Base-by-base conservation (phyloP, 2,329 filamentous ascomycete species). In the Phialophora expanda region DNA sequence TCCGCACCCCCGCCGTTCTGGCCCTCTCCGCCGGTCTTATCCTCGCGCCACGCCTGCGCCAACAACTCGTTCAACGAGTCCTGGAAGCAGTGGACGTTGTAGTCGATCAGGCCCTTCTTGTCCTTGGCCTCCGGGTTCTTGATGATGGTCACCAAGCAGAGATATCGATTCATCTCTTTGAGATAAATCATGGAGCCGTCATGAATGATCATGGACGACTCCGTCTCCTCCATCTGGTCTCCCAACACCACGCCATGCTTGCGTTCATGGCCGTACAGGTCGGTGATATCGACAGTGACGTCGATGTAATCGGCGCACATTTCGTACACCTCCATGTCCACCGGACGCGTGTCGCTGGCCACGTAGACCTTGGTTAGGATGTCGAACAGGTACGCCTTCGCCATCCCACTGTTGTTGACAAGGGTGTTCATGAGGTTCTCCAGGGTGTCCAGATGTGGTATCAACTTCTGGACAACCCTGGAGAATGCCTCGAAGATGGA, bases 261-360 rank as follows among this genome's bases (percentile, higher is more conserved):
- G 55, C 72, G 66, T 24, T 65, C 66, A 11, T 76, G 98, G 54
- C 93, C 94, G 75, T 97, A 99, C 46, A 99, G 90, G 76, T 98
- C 94, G 30, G 92, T 95, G 61, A 98, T 90, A 76, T 99, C 95
- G 65, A 98, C 94, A 68, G 99, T 96, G 67, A 98, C 93, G 77
- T 99, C 95, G 72, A 99, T 97, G 76, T 97, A 98, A 76, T 99
- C 95, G 57, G 92, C 96, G 81, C 95, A 99, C 75, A 98, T 96
- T 80, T 98, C 95, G 78, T 99, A 99, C 76, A 91, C 94, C 50
- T 91, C 90, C 85, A 97, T 95, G 75, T 98, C 94, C 34, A 94
- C 92, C 0, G 94, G 94, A 46, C 91, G 90, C 32, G 90, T 95
- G 77, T 99, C 95, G 4, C 94, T 97, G 0, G 95, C 95, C 72